phyloP scores from a whole-genome alignment of 345 rosid species.

The Eucalyptus globulus region DNA sequence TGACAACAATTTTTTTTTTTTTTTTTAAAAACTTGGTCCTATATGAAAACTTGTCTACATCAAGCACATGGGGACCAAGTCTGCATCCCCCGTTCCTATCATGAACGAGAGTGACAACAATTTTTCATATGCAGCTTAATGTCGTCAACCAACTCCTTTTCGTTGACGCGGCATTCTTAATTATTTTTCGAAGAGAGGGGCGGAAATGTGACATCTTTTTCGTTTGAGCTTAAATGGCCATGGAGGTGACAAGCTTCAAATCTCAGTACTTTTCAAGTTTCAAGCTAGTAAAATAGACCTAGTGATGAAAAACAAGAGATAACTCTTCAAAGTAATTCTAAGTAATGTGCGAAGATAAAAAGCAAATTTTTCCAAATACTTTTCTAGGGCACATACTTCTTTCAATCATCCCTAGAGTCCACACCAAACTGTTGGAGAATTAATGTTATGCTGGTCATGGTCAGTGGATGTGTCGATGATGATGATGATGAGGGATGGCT shows the following conservation, averaged over 20 bases:
- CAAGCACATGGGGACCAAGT: too few species aligned
- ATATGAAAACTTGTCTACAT: too few species aligned
- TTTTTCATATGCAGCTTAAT: not conserved
- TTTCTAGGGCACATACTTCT: not conserved
- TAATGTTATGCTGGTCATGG: not conserved
- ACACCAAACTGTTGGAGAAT: not conserved
- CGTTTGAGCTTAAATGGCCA: not conserved
- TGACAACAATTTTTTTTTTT: too few species aligned
- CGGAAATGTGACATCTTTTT: not conserved
- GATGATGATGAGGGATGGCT: not conserved
- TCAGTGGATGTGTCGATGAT: not conserved
- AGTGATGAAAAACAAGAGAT: too few species aligned
- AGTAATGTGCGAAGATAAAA: too few species aligned
- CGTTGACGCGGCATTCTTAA: not conserved
- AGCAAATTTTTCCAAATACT: too few species aligned
- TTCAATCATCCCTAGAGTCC: not conserved
- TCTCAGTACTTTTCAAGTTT: not conserved
- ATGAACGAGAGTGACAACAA: too few species aligned
- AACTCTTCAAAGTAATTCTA: too few species aligned
- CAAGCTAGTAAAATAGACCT: too few species aligned
- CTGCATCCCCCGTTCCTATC: too few species aligned
- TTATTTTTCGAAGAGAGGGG: not conserved
- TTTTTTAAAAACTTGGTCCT: too few species aligned
- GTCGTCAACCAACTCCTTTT: not conserved
- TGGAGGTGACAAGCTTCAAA: not conserved